A percentile compares a stretch with the other conserved stretches of the same genome.
Evolutionary conservation across 345 rosid species (phyloP).

Genomic region (Murraya koenigii): DNA sequence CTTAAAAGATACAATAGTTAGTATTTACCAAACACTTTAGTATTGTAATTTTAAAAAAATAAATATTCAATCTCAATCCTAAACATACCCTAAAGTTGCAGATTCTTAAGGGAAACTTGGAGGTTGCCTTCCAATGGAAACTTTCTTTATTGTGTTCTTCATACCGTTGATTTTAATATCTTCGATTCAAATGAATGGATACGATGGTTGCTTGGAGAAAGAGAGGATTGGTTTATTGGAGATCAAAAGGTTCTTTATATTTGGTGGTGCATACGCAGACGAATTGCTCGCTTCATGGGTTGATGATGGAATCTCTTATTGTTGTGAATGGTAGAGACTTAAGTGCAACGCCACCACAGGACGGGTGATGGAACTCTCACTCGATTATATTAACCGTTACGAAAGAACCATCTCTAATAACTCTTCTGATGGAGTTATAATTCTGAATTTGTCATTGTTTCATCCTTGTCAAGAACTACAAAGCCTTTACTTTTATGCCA

Average conservation of each 20-base stretch:
- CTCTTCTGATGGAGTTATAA: too few species aligned
- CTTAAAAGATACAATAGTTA: too few species aligned
- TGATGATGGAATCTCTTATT: neutral
- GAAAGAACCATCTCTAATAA: too few species aligned
- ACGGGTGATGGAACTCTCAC: neutral
- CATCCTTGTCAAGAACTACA: constrained; percentile 3
- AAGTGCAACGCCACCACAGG: constrained; percentile 4
- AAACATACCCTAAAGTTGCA: too few species aligned
- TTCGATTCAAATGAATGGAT: neutral
- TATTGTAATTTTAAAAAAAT: too few species aligned
- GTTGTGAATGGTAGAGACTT: constrained; percentile 14
- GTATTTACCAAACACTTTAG: too few species aligned
- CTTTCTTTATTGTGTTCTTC: too few species aligned
- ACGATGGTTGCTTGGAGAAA: neutral
- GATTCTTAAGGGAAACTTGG: too few species aligned
- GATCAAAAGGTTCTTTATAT: constrained; percentile 12
- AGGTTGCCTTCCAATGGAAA: too few species aligned
- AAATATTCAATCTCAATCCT: too few species aligned
- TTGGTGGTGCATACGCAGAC: neutral
- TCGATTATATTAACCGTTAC: too few species aligned
- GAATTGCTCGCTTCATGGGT: constrained; percentile 9
- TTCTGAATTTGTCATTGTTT: constrained; percentile 12
- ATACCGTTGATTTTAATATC: neutral
- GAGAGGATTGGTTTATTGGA: constrained; percentile 23
- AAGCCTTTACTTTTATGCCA: neutral